These are phyloP conservation scores for Phylloporus sp. DNA, from an alignment of 768 basidiomycete genomes.

Conservation along the genomic window DNA sequence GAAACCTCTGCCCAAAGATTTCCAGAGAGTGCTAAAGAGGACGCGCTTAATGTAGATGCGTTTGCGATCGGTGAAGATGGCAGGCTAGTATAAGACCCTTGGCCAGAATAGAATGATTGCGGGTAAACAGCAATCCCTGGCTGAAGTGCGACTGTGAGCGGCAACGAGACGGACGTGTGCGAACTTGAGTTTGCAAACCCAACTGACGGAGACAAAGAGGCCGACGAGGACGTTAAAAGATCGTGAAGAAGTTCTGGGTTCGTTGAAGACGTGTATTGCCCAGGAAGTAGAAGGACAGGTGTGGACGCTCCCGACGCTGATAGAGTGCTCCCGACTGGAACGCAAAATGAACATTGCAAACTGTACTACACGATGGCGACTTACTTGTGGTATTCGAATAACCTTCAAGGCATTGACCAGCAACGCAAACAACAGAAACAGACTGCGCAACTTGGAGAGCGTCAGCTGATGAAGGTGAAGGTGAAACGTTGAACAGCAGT, in stretches of 20 bases:
- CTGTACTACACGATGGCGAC: constrained; percentile 29
- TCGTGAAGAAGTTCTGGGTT: constrained; percentile 70
- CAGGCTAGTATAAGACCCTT: constrained; percentile 55
- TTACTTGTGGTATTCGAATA: constrained; percentile 64
- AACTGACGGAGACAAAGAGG: constrained; percentile 51
- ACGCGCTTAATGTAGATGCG: constrained; percentile 46
- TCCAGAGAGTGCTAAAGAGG: constrained; percentile 64
- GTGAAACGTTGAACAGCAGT: neutral
- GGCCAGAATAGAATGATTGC: constrained; percentile 59
- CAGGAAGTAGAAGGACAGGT: constrained; percentile 65
- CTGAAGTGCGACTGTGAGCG: constrained; percentile 62
- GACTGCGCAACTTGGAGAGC: constrained; percentile 49
- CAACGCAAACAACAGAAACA: constrained; percentile 71
- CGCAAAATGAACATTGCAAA: constrained; percentile 12
- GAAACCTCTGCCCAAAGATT: constrained; percentile 67
- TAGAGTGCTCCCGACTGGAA: constrained; percentile 65
- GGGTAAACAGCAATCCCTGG: constrained; percentile 70
- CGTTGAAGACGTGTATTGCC: constrained; percentile 68
- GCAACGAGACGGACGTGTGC: constrained; percentile 46
- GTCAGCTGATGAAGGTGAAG: neutral
- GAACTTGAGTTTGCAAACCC: constrained; percentile 63
- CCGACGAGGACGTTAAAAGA: constrained; percentile 61
- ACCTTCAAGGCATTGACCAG: constrained; percentile 85
- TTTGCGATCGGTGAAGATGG: constrained; percentile 47
- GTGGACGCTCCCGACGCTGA: constrained; percentile 51